Percentiles rank a stretch among this genome's conserved stretches.
Conservation (phyloP, 805 yeast species). For the Ogataea parapolymorpha region DNA sequence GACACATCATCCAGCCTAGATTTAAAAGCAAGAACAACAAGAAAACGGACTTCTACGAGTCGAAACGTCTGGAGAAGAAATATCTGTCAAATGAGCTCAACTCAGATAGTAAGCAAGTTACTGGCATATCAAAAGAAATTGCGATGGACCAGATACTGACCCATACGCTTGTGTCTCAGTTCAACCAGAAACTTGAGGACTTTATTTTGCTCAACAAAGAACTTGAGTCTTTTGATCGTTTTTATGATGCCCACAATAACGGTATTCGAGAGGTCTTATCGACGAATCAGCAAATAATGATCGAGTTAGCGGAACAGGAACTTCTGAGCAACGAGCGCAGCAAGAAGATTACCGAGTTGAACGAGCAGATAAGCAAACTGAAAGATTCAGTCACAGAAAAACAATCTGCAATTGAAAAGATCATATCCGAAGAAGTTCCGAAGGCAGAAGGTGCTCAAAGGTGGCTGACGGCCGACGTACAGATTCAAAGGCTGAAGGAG, state of each 20-base stretch:
- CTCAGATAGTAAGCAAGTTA: conserved; percentile 28
- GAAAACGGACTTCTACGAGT: conserved; percentile 46
- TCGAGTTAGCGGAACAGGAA: conserved; percentile 43
- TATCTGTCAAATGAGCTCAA: conserved; percentile 69
- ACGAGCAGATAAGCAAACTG: conserved; percentile 12
- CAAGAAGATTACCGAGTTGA: conserved; percentile 16
- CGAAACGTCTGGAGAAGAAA: conserved; percentile 60
- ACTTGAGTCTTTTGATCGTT: conserved; percentile 41
- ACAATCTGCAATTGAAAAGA: conserved; percentile 28
- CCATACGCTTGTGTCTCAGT: conserved; percentile 58
- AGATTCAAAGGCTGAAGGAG: conserved; percentile 45
- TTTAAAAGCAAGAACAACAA: conserved; percentile 20
- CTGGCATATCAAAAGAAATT: conserved; percentile 34
- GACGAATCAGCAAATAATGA: conserved; percentile 43
- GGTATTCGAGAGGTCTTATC: conserved; percentile 41
- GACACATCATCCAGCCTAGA: conserved; percentile 32
- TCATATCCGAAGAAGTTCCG: conserved; percentile 17
- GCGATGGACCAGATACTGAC: conserved; percentile 43
- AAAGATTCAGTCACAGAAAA: conserved; percentile 23
- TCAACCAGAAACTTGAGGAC: conserved; percentile 46
- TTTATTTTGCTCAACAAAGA: conserved; percentile 46
- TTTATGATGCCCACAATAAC: conserved; percentile 38
- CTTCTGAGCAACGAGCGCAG: conserved; percentile 31
- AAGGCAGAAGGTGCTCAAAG: conserved; percentile 13
- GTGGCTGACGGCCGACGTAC: conserved; percentile 37